A percentile compares a stretch with the other conserved stretches of the same genome.
Conservation (phyloP, 1,284 basidiomycete genomes). For the Sporisorium exsertum region DNA sequence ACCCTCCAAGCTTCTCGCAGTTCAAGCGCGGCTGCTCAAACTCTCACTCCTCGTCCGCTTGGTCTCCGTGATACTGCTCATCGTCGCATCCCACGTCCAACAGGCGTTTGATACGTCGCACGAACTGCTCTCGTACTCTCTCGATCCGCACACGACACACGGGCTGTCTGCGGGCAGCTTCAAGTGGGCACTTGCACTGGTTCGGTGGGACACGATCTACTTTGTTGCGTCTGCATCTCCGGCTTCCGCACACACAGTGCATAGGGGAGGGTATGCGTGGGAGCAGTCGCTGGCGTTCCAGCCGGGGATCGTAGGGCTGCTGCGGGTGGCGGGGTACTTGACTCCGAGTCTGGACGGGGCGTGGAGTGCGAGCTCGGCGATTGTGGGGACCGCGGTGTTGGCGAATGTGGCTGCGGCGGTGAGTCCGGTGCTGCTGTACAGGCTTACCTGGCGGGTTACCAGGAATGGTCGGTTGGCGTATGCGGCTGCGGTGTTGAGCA, state of each 20-base stretch:
- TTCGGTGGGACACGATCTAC: constrained; percentile 93
- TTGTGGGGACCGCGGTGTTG: constrained; percentile 35
- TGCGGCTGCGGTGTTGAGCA: constrained; percentile 77
- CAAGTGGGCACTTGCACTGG: constrained; percentile 54
- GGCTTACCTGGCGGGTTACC: constrained; percentile 65
- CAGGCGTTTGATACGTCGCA: constrained; percentile 61
- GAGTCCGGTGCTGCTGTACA: constrained; percentile 73
- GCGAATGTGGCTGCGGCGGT: constrained; percentile 69
- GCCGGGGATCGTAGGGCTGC: constrained; percentile 73
- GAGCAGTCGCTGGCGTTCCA: constrained; percentile 92
- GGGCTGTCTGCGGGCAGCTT: constrained; percentile 15
- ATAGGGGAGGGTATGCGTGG: constrained; percentile 73
- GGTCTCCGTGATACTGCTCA: constrained; percentile 23
- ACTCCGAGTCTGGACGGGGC: constrained; percentile 16
- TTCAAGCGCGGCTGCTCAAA: constrained; percentile 18
- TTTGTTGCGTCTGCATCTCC: constrained; percentile 72
- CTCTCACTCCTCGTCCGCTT: constrained; percentile 28
- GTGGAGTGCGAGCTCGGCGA: constrained; percentile 51
- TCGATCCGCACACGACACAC: constrained; percentile 18
- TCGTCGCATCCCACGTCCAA: constrained; percentile 28
- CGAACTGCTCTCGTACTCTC: constrained; percentile 38
- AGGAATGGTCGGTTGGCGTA: constrained; percentile 74
- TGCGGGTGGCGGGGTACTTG: constrained; percentile 36
- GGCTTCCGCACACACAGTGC: background rate
- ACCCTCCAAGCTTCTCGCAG: background rate